Percentiles rank a stretch among this genome's conserved stretches.
Evolutionary conservation across 2,329 filamentous ascomycete genomes (phyloP).

Genomic region (Neonectria coccinea): DNA sequence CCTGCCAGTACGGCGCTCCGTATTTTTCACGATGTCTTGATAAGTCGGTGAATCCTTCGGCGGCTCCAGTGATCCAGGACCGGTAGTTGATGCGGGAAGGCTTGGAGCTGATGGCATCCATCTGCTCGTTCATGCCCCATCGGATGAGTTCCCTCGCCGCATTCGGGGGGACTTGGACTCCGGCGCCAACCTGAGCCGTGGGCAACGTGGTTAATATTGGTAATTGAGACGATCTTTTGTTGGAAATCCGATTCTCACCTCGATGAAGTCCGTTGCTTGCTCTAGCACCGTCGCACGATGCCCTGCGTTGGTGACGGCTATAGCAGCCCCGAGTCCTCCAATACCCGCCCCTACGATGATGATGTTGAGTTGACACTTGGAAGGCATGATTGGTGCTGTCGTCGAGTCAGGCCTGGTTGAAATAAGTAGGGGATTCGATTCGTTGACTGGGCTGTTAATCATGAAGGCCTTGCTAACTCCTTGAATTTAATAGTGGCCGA

Average conservation of each 20-base stretch:
- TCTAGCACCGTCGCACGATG: slow-evolving; percentile 26
- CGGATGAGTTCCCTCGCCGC: slow-evolving; percentile 20
- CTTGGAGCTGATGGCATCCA: slow-evolving; percentile 22
- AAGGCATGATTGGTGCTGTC: background rate
- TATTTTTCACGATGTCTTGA: slow-evolving; percentile 15
- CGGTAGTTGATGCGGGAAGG: slow-evolving; percentile 23
- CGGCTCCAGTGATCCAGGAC: slow-evolving; percentile 14
- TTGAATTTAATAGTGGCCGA: background rate
- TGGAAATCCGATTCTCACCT: slow-evolving; percentile 1
- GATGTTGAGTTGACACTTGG: slow-evolving; percentile 16
- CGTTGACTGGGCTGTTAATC: background rate
- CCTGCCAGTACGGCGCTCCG: slow-evolving; percentile 23
- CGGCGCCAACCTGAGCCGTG: slow-evolving; percentile 15
- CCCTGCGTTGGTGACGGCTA: slow-evolving; percentile 17
- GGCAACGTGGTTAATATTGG: no score
- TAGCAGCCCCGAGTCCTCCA: slow-evolving; percentile 16
- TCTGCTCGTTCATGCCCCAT: slow-evolving; percentile 25
- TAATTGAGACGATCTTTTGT: no score
- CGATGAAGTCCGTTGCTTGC: slow-evolving; percentile 23
- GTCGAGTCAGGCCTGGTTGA: background rate
- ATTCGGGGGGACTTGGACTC: slow-evolving; percentile 25
- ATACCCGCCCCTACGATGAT: slow-evolving; percentile 26
- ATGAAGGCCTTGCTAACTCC: background rate
- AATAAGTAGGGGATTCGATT: background rate
- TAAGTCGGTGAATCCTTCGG: slow-evolving; percentile 12